Evolutionary conservation across 2,329 filamentous ascomycete species (phyloP).

Genomic region (Elsinoe arachidis): DNA sequence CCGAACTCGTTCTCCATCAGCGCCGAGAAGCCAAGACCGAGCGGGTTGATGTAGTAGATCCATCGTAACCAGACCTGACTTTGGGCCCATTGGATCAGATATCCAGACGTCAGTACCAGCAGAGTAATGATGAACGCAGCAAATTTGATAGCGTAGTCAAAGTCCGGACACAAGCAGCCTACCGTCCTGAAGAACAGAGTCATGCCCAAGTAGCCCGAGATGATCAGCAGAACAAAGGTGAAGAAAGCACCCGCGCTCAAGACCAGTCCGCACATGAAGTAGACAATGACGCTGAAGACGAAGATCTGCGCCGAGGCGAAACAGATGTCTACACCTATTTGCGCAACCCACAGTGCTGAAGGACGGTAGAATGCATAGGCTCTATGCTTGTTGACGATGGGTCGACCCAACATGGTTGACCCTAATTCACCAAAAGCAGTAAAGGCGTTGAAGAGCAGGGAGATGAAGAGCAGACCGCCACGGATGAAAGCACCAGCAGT

Average conservation of each 20-base stretch:
- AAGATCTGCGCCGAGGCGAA: slow-evolving; percentile 64
- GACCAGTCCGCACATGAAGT: slow-evolving; percentile 66
- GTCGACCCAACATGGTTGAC: slow-evolving; percentile 64
- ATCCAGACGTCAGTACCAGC: slow-evolving; percentile 74
- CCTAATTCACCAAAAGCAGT: slow-evolving; percentile 73
- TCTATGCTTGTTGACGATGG: slow-evolving; percentile 75
- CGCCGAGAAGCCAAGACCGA: slow-evolving; percentile 65
- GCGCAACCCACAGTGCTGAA: slow-evolving; percentile 72
- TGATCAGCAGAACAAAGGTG: slow-evolving; percentile 54
- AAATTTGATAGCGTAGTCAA: slow-evolving; percentile 75
- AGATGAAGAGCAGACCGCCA: slow-evolving; percentile 71
- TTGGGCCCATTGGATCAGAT: slow-evolving; percentile 69
- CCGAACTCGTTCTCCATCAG: slow-evolving; percentile 86
- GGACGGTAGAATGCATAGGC: slow-evolving; percentile 77
- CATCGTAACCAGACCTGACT: slow-evolving; percentile 70
- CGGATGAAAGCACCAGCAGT: slow-evolving; percentile 67
- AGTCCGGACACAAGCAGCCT: slow-evolving; percentile 67
- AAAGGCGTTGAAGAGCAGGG: slow-evolving; percentile 79
- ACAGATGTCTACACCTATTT: slow-evolving; percentile 65
- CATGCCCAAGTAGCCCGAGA: slow-evolving; percentile 46
- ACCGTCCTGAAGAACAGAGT: slow-evolving; percentile 70
- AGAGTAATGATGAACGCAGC: slow-evolving; percentile 70
- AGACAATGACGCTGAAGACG: slow-evolving; percentile 65
- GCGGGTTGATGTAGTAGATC: slow-evolving; percentile 69
- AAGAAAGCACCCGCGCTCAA: slow-evolving; percentile 70